These are phyloP conservation scores for Ceratocystis lukuohia DNA, from an alignment of 2,329 filamentous ascomycete genomes.

Conservation along the genomic window DNA sequence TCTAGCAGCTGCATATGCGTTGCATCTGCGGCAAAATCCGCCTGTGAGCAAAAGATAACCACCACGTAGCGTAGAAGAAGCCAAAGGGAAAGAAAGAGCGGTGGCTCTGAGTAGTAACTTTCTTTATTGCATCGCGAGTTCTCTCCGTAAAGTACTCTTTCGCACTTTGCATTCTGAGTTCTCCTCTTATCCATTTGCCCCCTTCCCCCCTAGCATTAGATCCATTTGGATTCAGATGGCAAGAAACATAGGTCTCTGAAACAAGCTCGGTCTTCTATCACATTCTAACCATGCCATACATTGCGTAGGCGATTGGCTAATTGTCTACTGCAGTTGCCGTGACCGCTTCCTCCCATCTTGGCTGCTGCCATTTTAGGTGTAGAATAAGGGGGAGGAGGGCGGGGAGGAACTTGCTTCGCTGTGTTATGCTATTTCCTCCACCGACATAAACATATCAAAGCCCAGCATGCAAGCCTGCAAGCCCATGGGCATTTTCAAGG, in stretches of 20 bases:
- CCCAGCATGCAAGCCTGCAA: neutral
- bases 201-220: neutral
- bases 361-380: conserved; percentile 8
- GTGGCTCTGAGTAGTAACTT: neutral
- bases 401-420: neutral
- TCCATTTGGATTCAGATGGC: conserved; percentile 1
- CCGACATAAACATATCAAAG: neutral
- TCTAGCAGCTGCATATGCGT: neutral
- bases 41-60: neutral
- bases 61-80: too few species aligned
- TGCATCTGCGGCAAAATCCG: neutral
- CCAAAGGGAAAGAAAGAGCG: neutral
- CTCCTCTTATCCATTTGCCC: neutral
- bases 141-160: neutral
- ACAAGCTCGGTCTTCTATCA: conserved; percentile 1
- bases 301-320: neutral
- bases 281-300: neutral
- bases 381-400: conserved; percentile 12
- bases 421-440: neutral
- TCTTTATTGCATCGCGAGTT: neutral
- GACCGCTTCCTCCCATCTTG: conserved; percentile 2
- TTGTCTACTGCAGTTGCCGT: neutral
- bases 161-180: neutral
- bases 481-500: neutral
- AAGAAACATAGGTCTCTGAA: conserved; percentile 6